A percentile compares a stretch with the other conserved stretches of the same genome.
Conservation (phyloP, 2,329 filamentous ascomycete species). For the Venturia oleaginea region DNA sequence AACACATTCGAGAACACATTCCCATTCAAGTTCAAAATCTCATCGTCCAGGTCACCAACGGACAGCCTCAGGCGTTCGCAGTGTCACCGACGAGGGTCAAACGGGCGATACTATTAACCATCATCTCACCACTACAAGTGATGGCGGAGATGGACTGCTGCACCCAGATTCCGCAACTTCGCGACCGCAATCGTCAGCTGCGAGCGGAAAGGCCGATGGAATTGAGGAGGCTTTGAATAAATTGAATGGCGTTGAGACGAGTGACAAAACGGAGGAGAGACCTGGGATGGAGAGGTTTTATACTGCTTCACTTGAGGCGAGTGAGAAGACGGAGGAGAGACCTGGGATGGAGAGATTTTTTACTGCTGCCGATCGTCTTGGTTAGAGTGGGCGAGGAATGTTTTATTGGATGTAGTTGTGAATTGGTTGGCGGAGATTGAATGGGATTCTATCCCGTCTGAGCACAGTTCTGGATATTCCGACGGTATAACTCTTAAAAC, state of each 20-base stretch:
- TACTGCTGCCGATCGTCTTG: background rate
- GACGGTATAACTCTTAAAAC: too few relatives aligned
- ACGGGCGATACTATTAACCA: conserved; percentile 23
- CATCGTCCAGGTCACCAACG: conserved; percentile 17
- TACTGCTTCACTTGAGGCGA: background rate
- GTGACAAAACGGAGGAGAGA: background rate
- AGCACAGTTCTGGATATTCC: too few relatives aligned
- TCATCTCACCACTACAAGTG: background rate
- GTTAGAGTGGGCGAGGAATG: background rate
- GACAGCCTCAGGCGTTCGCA: conserved; percentile 36
- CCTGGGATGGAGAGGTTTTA: background rate
- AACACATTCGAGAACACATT: conserved; percentile 20
- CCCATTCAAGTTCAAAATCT: background rate
- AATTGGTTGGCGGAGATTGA: too few relatives aligned
- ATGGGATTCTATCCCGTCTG: too few relatives aligned
- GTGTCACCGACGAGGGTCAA: conserved; percentile 46
- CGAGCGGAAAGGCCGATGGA: background rate
- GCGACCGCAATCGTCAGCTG: conserved; percentile 17
- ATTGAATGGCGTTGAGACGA: background rate
- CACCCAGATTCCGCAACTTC: conserved; percentile 20
- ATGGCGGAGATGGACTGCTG: conserved; percentile 16
- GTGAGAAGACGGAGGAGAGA: background rate
- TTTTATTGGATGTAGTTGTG: background rate
- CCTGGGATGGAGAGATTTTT: background rate
- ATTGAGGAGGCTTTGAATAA: background rate